Conservation (phyloP, 2,329 filamentous ascomycete genomes). For the Aspergillus thermomutatus region DNA sequence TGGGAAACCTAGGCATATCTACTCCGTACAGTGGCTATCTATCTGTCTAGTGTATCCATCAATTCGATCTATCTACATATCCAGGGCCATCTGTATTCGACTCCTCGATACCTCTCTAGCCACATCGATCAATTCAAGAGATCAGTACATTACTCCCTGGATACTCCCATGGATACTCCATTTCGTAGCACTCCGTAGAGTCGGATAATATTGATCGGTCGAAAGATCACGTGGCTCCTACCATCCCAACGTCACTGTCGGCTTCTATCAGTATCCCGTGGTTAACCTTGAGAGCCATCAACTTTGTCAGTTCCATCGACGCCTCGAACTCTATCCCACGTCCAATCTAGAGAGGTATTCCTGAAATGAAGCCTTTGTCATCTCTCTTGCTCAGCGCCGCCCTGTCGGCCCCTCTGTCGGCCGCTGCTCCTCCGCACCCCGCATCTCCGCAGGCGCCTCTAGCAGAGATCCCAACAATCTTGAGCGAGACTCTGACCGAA, state of each 20-base stretch:
- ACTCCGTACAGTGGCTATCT: too few species aligned
- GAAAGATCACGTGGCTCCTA: neutral
- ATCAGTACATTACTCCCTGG: neutral
- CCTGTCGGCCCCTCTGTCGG: constrained; percentile 3
- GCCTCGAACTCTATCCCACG: neutral
- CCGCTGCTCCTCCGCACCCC: constrained; percentile 28
- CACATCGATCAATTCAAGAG: too few species aligned
- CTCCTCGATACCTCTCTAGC: too few species aligned
- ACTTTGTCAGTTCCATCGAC: neutral
- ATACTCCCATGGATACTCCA: neutral
- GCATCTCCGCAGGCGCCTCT: constrained; percentile 19
- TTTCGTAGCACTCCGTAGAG: neutral
- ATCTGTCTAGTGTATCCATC: neutral
- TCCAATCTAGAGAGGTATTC: neutral
- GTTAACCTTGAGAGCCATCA: neutral
- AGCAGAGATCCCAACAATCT: neutral
- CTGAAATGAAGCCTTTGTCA: constrained; percentile 7
- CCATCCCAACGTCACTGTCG: too few species aligned
- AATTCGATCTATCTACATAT: neutral
- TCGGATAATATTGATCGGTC: too few species aligned
- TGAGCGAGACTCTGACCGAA: constrained; percentile 9
- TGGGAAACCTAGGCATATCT: neutral
- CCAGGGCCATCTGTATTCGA: too few species aligned
- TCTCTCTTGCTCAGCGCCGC: constrained; percentile 18
- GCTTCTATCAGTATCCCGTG: neutral